Conservation (phyloP, 75 land plant species). For the Cupressus sempervirens region DNA sequence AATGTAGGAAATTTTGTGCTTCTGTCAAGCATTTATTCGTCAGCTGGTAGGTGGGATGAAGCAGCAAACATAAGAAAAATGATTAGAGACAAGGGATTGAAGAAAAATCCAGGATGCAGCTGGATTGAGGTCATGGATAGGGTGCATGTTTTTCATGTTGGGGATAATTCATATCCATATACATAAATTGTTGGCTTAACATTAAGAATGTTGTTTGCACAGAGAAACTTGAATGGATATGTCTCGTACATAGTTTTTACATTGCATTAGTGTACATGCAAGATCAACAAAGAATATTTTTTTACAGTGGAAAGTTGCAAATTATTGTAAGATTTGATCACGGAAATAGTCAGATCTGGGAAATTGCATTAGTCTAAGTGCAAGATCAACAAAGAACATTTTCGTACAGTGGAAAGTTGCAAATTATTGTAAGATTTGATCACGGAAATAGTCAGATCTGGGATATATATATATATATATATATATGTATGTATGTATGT, state of each 20-base stretch:
- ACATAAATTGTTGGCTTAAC: neutral
- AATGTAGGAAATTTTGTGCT: constrained; percentile 26
- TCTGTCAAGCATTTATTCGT: constrained; percentile 28
- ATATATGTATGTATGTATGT: no score
- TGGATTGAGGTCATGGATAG: constrained; percentile 27
- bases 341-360: no score
- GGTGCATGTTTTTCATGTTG: constrained; percentile 18
- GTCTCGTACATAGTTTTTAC: constrained; percentile 6
- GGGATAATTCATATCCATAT: constrained; percentile 10
- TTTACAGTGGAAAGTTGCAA: constrained; percentile 20
- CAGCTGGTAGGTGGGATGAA: constrained; percentile 26
- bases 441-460: no score
- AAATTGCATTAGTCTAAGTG: no score
- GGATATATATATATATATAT: no score
- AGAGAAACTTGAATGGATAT: constrained; percentile 6
- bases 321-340: neutral
- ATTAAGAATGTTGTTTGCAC: neutral
- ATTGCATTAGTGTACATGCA: neutral
- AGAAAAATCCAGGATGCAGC: constrained; percentile 31
- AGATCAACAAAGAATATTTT: neutral
- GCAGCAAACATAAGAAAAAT: constrained; percentile 15
- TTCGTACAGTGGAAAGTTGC: no score
- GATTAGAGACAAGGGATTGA: constrained; percentile 21
- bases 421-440: no score
- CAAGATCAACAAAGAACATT: no score